A percentile compares a stretch with the other conserved stretches of the same genome.
Evolutionary conservation across 768 basidiomycete genomes (phyloP).

Genomic region (Asterophora parasitica): DNA sequence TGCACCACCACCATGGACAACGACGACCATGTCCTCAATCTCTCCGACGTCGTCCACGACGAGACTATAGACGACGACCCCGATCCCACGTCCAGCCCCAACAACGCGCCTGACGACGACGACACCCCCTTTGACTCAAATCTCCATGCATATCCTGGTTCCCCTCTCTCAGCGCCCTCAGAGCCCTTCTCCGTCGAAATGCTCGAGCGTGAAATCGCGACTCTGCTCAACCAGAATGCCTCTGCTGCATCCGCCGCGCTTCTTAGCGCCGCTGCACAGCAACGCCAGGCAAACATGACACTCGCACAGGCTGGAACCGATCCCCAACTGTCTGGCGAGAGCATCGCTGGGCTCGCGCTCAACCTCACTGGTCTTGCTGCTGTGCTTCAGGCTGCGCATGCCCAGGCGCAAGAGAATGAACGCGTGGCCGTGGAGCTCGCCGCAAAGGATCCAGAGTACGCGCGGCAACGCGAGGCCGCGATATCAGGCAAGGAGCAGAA

Average conservation of each 20-base stretch:
- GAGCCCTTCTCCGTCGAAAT: conserved; percentile 64
- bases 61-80: conserved; percentile 61
- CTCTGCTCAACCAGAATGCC: conserved; percentile 69
- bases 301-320: conserved; percentile 29
- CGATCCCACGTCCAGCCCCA: conserved; percentile 22
- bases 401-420: conserved; percentile 47
- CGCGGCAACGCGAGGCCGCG: conserved; percentile 39
- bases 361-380: conserved; percentile 68
- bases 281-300: conserved; percentile 47
- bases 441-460: conserved; percentile 41
- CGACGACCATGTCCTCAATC: conserved; percentile 64
- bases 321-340: conserved; percentile 26
- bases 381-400: conserved; percentile 74
- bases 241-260: conserved; percentile 63
- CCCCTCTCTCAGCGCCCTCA: conserved; percentile 30
- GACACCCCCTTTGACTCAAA: conserved; percentile 31
- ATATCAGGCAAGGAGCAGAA: conserved; percentile 42
- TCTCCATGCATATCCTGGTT: conserved; percentile 31
- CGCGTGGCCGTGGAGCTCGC: conserved; percentile 39
- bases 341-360: conserved; percentile 43
- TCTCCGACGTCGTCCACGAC: conserved; percentile 84
- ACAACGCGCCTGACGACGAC: conserved; percentile 20
- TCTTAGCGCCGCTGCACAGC: conserved; percentile 63
- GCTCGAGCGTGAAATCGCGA: conserved; percentile 75
- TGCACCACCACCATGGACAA: conserved; percentile 35